Evolutionary conservation across 2,329 filamentous ascomycete genomes (phyloP).

Genomic region (Endothia cerciana): DNA sequence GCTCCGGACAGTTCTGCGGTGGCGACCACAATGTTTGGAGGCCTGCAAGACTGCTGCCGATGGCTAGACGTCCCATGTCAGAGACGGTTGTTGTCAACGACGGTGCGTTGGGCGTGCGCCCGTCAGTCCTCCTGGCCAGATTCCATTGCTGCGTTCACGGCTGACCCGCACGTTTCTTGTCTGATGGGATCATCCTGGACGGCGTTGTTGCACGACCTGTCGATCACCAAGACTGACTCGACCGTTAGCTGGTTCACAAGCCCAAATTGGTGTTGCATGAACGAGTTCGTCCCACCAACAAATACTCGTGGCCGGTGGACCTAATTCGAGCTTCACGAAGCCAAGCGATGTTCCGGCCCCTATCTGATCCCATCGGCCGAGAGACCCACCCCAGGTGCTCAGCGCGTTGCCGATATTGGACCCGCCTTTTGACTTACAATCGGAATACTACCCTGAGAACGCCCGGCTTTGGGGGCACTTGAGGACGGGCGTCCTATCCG

Average conservation of each 20-base stretch:
- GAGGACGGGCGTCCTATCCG: background rate
- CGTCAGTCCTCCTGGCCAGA: too few species aligned
- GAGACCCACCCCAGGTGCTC: background rate
- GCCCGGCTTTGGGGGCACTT: background rate
- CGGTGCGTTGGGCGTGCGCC: background rate
- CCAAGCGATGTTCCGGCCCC: background rate
- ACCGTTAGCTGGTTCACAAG: background rate
- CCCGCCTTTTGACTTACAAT: background rate
- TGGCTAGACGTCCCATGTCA: too few species aligned
- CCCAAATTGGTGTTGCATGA: background rate
- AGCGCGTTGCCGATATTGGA: background rate
- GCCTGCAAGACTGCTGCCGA: background rate
- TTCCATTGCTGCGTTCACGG: too few species aligned
- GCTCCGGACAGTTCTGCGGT: too few species aligned
- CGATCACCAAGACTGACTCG: background rate
- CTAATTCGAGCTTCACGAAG: background rate
- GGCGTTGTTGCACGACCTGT: too few species aligned
- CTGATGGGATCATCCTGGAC: too few species aligned
- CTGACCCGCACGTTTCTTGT: too few species aligned
- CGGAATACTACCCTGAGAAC: slow-evolving; percentile 10
- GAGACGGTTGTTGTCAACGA: background rate
- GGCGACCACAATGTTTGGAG: too few species aligned
- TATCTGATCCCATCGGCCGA: background rate
- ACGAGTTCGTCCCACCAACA: background rate
- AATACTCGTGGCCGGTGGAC: background rate